Base-by-base conservation (phyloP, 129 eudicot species). In the Apium graveolens region DNA sequence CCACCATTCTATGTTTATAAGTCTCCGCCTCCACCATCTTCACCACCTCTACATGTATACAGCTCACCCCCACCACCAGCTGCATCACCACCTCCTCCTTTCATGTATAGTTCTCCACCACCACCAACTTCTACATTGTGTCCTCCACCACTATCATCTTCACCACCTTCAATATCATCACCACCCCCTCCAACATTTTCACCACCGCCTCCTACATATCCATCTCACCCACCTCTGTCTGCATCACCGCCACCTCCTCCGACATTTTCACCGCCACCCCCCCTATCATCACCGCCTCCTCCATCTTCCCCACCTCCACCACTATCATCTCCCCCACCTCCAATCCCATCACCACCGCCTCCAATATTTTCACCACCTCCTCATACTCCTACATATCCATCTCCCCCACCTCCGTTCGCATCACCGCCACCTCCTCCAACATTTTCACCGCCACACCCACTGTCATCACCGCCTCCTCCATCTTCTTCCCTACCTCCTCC, bases 1-100 rank as follows among this genome's bases (percentile, higher is more conserved):
- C 80, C 79, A 5, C 79, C 86, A 14, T 79, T 79, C 4, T 85
- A 85, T 42, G 26, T n/a, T 14, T 78, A 81, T 73, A 78, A 81
- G 21, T 81, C 88, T 2, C 81, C 83, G 2, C 83, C 82, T 17
- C 65, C 73, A 13, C 77, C 83, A 24, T 79, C 81, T 11, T 73
- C 74, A 38, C 78, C 86, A 9, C 83, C 83, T n/a, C 86, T 80
- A 0, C 34, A 75, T 12, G 17, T 14, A 29, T 76, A 79, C 73
- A 76, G 42, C 27, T 76, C 86, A 14, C 81, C 87, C 13, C 84
- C 87, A 9, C 42, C 66, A 12, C 70, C 72, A 3, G n/a, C 78
- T 1, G 69, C 75, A 11, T 73, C 81, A 0, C 87, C 87, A 66
- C 83, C 83, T 2, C 80, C 77, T 10, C 69, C 5, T 13, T 18